Evolutionary conservation across 2,329 filamentous ascomycete species (phyloP).

Genomic region (Leptosphaerulina australis): DNA sequence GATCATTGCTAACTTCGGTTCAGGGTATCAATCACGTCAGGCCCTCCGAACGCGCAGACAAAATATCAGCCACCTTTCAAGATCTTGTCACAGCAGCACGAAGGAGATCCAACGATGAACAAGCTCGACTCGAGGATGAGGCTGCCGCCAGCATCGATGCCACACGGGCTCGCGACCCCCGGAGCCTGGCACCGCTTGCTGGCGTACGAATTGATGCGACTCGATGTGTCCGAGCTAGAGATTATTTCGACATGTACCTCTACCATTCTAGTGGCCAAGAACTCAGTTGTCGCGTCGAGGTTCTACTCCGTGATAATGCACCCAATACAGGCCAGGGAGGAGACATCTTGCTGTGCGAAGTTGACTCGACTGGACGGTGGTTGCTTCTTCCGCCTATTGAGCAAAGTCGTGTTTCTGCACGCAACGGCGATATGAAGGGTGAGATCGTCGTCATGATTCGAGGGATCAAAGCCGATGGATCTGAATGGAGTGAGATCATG

Average conservation of each 20-base stretch:
- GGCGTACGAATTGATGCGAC: slow-evolving; percentile 74
- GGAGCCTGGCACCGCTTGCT: slow-evolving; percentile 73
- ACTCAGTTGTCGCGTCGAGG: slow-evolving; percentile 84
- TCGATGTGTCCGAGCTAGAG: slow-evolving; percentile 85
- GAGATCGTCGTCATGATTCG: slow-evolving; percentile 89
- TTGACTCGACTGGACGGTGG: slow-evolving; percentile 78
- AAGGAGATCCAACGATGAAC: slow-evolving; percentile 73
- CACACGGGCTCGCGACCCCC: slow-evolving; percentile 77
- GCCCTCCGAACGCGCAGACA: slow-evolving; percentile 62
- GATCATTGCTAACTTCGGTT: slow-evolving; percentile 37
- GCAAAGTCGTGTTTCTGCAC: slow-evolving; percentile 74
- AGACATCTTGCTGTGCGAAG: slow-evolving; percentile 90
- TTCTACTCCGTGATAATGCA: slow-evolving; percentile 82
- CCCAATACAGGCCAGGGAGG: slow-evolving; percentile 70
- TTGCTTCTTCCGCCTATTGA: slow-evolving; percentile 91
- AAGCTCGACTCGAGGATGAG: slow-evolving; percentile 78
- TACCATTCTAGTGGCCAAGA: slow-evolving; percentile 88
- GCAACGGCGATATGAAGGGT: slow-evolving; percentile 71
- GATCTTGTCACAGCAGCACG: slow-evolving; percentile 77
- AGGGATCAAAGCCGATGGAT: slow-evolving; percentile 64
- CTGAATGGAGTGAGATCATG: slow-evolving; percentile 84
- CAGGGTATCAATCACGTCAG: slow-evolving; percentile 64
- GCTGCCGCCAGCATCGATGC: slow-evolving; percentile 84
- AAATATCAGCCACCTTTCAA: slow-evolving; percentile 69
- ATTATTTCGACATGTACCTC: slow-evolving; percentile 85